Evolutionary conservation across 108 stramenopile species (phyloP).

Genomic region (Nitzschia sp.): DNA sequence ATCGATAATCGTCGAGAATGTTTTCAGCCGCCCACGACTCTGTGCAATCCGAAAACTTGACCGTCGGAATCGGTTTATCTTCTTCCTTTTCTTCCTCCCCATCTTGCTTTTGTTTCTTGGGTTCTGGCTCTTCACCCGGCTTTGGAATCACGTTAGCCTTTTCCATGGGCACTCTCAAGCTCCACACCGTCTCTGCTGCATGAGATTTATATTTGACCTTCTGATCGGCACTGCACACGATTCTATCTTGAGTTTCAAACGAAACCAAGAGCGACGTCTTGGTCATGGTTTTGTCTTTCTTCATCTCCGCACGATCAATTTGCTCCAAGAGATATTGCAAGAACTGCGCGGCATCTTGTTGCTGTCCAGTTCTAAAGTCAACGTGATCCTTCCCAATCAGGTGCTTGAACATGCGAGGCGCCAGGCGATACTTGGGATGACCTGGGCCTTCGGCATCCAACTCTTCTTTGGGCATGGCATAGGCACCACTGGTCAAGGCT

Average conservation of each 20-base stretch:
- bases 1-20: slow-evolving; percentile 75
- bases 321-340: slow-evolving; percentile 90
- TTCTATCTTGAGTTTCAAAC: slow-evolving; percentile 74
- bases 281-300: slow-evolving; percentile 28
- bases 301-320: slow-evolving; percentile 78
- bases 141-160: slow-evolving; percentile 54
- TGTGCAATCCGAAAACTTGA: slow-evolving; percentile 84
- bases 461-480: slow-evolving; percentile 42
- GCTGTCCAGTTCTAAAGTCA: slow-evolving; percentile 95
- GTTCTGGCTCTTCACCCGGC: slow-evolving; percentile 44
- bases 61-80: slow-evolving; percentile 73
- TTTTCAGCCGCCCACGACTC: slow-evolving; percentile 78
- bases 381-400: slow-evolving; percentile 90
- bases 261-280: slow-evolving; percentile 77
- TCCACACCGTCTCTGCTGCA: slow-evolving; percentile 73
- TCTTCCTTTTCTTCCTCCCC: slow-evolving; percentile 58
- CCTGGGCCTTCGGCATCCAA: slow-evolving; percentile 32
- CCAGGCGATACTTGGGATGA: slow-evolving; percentile 80
- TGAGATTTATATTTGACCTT: slow-evolving; percentile 76
- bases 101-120: slow-evolving; percentile 45
- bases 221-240: slow-evolving; percentile 74
- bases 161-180: slow-evolving; percentile 88
- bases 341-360: slow-evolving; percentile 99
- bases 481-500: slow-evolving; percentile 81
- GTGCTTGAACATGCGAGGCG: slow-evolving; percentile 97